These are phyloP conservation scores for Nannizziopsis barbatae DNA, from an alignment of 2,329 filamentous ascomycete species.

Conservation along the genomic window DNA sequence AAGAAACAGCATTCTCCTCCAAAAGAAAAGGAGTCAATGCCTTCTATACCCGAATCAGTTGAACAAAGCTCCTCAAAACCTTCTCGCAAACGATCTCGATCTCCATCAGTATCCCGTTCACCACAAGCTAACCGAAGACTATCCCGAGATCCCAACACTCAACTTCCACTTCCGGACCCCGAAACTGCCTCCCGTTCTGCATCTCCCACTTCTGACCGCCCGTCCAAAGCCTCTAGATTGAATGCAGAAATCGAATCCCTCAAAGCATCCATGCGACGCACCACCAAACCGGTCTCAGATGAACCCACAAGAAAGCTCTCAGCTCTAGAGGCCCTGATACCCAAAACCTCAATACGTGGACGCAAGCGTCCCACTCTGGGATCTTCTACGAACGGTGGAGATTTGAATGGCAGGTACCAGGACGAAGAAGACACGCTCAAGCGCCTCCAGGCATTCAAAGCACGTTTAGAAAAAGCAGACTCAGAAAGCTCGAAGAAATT, in stretches of 20 bases:
- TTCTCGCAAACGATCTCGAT: constrained; percentile 24
- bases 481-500: constrained; percentile 7
- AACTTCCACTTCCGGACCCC: constrained; percentile 36
- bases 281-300: constrained; percentile 20
- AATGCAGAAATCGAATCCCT: constrained; percentile 38
- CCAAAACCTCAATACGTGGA: constrained; percentile 37
- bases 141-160: constrained; percentile 32
- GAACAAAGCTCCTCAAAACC: constrained; percentile 2
- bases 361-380: constrained; percentile 34
- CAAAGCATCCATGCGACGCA: constrained; percentile 40
- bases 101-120: constrained; percentile 24
- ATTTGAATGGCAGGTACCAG: constrained; percentile 20
- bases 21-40: constrained; percentile 13
- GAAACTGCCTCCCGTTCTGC: constrained; percentile 32
- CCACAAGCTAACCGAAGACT: constrained; percentile 23
- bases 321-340: constrained; percentile 39
- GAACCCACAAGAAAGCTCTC: constrained; percentile 34
- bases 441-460: constrained; percentile 67
- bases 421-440: constrained; percentile 54
- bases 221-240: constrained; percentile 31
- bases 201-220: constrained; percentile 17
- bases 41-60: neutral
- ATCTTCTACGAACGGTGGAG: constrained; percentile 24
- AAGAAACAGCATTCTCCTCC: constrained; percentile 12
- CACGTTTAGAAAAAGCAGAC: constrained; percentile 51